A percentile compares a stretch with the other conserved stretches of the same genome.
phyloP scores from a whole-genome alignment of 805 yeast genomes.

The Middelhovenomyces tepae region DNA sequence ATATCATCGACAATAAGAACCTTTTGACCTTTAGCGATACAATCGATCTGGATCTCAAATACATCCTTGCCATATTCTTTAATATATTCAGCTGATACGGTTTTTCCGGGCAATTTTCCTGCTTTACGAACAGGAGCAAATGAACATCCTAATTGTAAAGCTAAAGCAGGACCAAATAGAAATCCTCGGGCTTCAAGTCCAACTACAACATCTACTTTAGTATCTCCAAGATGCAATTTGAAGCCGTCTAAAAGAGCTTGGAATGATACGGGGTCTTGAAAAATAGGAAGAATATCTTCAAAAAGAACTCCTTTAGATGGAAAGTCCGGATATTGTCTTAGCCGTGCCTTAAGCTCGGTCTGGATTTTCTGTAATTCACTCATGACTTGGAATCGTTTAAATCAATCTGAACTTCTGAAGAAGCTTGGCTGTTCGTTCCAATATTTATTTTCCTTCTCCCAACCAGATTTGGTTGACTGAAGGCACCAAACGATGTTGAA shows the following conservation, averaged over 20 bases:
- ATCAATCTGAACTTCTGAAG: too few species aligned
- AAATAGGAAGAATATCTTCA: slow-evolving; percentile 94
- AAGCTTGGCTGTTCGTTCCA: too few species aligned
- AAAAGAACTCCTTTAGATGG: slow-evolving; percentile 88
- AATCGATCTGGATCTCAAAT: slow-evolving; percentile 79
- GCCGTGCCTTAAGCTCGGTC: slow-evolving; percentile 21
- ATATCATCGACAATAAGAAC: slow-evolving; percentile 91
- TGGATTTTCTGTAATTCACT: slow-evolving; percentile 10
- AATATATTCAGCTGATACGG: slow-evolving; percentile 58
- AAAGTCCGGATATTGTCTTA: slow-evolving; percentile 80
- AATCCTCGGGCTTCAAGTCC: slow-evolving; percentile 98
- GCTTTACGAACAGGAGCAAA: slow-evolving; percentile 93
- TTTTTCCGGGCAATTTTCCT: slow-evolving; percentile 90
- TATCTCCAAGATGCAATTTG: slow-evolving; percentile 56
- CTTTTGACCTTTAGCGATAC: slow-evolving; percentile 70
- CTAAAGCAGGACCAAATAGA: slow-evolving; percentile 91
- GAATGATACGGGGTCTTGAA: slow-evolving; percentile 73
- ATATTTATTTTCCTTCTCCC: too few species aligned
- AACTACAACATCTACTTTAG: slow-evolving; percentile 75
- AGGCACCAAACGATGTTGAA: too few species aligned
- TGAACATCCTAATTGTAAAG: slow-evolving; percentile 79
- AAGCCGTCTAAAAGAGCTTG: slow-evolving; percentile 75
- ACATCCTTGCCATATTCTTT: slow-evolving; percentile 91
- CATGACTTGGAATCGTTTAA: too few species aligned
- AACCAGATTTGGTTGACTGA: too few species aligned